Evolutionary conservation across 169 alveolate genomes (phyloP).

Genomic region (Pseudocohnilembus persalinus): DNA sequence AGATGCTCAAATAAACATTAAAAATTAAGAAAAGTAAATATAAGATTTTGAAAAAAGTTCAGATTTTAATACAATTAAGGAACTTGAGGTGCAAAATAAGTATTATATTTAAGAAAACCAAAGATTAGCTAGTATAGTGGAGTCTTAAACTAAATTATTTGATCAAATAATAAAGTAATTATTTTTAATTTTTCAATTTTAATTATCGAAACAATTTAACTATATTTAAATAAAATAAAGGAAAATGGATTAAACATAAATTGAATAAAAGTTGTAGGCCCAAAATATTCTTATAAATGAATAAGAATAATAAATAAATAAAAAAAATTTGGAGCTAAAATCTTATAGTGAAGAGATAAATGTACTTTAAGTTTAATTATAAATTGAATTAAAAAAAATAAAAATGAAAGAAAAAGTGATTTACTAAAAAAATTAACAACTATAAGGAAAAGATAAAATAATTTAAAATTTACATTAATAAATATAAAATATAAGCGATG

Average conservation of each 20-base stretch:
- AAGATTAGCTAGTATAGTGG: neutral
- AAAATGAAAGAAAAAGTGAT: neutral
- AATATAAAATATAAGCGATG: neutral
- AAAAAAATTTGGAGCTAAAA: too few species aligned
- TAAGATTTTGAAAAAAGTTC: neutral
- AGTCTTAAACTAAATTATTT: too few species aligned
- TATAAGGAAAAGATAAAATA: neutral
- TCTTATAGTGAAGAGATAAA: neutral
- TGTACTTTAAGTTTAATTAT: neutral
- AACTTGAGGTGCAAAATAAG: neutral
- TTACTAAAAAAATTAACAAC: too few species aligned
- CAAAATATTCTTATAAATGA: neutral
- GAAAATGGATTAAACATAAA: neutral
- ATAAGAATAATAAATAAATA: too few species aligned
- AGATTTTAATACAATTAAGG: neutral
- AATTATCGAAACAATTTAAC: too few species aligned
- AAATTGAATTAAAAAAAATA: neutral
- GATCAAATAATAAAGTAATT: neutral
- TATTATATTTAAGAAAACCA: neutral
- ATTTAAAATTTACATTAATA: too few species aligned
- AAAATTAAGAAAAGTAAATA: too few species aligned
- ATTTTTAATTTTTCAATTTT: neutral
- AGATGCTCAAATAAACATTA: neutral
- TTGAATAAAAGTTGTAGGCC: neutral
- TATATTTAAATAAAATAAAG: neutral